Conservation (phyloP, 805 yeast species). For the Wickerhamiella occidentalis region DNA sequence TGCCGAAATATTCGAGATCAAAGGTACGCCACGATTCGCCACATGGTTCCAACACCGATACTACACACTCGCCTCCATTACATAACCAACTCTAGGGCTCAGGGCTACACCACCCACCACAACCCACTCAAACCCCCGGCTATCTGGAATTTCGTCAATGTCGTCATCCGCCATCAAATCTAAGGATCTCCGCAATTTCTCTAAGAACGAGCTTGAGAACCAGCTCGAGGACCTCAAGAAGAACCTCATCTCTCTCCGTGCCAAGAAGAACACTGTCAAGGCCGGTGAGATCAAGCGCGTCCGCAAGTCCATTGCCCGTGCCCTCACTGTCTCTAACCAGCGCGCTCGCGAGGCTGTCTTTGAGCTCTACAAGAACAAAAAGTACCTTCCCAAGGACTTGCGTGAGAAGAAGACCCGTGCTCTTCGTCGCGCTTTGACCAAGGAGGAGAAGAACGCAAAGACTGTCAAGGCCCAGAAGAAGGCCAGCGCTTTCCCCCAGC, state of each 20-base stretch:
- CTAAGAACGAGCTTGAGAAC: conserved; percentile 90
- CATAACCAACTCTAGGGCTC: conserved; percentile 2
- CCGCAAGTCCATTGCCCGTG: conserved; percentile 97
- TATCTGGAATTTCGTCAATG: neutral
- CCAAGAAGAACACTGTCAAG: conserved; percentile 51
- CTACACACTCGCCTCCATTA: too few species aligned
- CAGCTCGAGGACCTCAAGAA: conserved; percentile 93
- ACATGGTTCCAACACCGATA: too few species aligned
- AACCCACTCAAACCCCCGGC: conserved; percentile 8
- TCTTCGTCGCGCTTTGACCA: conserved; percentile 91
- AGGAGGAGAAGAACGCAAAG: conserved; percentile 65
- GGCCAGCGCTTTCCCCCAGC: conserved; percentile 93
- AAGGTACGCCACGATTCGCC: too few species aligned
- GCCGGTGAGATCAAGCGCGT: conserved; percentile 93
- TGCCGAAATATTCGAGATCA: too few species aligned
- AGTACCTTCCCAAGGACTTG: conserved; percentile 95
- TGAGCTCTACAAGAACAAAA: conserved; percentile 76
- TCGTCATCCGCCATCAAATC: conserved; percentile 45
- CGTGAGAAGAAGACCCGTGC: conserved; percentile 99
- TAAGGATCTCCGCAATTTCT: conserved; percentile 92
- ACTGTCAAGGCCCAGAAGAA: conserved; percentile 88
- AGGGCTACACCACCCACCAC: conserved; percentile 1
- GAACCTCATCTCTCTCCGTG: conserved; percentile 91
- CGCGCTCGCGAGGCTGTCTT: conserved; percentile 92
- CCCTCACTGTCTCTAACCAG: conserved; percentile 91